Percentiles rank a stretch among this genome's conserved stretches.
Conservation (phyloP, 2,329 filamentous ascomycete species). For the Septoria petroselini region DNA sequence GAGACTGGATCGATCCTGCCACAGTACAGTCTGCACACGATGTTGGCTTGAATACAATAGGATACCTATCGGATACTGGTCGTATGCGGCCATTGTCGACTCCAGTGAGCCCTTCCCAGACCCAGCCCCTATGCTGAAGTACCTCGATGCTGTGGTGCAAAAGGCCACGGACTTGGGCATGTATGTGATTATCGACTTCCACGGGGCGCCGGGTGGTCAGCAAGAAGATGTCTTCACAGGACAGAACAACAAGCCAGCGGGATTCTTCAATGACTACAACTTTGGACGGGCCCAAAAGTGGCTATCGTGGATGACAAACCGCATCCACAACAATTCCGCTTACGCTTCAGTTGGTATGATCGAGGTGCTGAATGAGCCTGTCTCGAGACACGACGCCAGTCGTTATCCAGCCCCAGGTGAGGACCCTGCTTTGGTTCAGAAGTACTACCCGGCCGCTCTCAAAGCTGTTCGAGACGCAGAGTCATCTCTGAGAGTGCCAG, state of each 20-base stretch:
- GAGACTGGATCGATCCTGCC: conserved; percentile 13
- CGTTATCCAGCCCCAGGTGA: conserved; percentile 13
- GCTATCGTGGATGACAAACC: conserved; percentile 17
- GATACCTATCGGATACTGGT: conserved; percentile 19
- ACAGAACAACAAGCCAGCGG: conserved; percentile 12
- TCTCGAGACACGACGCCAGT: conserved; percentile 6
- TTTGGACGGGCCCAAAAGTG: conserved; percentile 15
- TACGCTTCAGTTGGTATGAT: conserved; percentile 14
- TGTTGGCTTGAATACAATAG: conserved; percentile 18
- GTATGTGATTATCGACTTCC: conserved; percentile 18
- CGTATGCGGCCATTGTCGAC: conserved; percentile 10
- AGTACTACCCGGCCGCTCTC: conserved; percentile 15
- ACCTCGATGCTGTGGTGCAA: conserved; percentile 12
- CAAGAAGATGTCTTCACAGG: conserved; percentile 14
- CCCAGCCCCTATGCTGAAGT: conserved; percentile 3
- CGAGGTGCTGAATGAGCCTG: conserved; percentile 18
- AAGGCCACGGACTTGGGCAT: conserved; percentile 13
- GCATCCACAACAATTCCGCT: conserved; percentile 14
- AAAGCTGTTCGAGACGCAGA: conserved; percentile 14
- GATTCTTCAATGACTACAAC: conserved; percentile 17
- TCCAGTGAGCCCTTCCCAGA: conserved; percentile 10
- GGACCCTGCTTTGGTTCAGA: conserved; percentile 4
- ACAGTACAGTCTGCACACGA: conserved; percentile 11
- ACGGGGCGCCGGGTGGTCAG: conserved; percentile 14
- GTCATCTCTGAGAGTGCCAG: conserved; percentile 7